Base-by-base conservation (phyloP, 176 grass and related monocot genomes). In the Carex pumila region DNA sequence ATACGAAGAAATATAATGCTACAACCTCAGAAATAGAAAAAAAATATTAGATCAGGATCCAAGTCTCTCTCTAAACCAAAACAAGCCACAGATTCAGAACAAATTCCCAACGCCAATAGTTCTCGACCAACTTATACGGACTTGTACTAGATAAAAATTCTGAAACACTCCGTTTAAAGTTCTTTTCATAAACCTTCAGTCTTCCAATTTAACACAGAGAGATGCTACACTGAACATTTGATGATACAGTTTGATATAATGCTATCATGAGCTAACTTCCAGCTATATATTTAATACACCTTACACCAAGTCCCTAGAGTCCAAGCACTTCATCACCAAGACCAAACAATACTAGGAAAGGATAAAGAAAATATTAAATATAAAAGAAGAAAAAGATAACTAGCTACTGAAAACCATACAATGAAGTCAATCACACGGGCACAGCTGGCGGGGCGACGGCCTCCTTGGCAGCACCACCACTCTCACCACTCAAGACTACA, bases 401-500 rank as follows among this genome's bases (percentile, higher is more conserved):
- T 77, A 77, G 73, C 73, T 55, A 77, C 50, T 56, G 15, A 67
- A 83, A 45, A 63, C 19, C 80, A 36, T 83, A 66, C 7, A 82
- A 82, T 59, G 12, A 29, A 43, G 66, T 82, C 37, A 82, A 82
- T 82, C 39, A 82, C 61, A 82, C 61, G 0, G 80, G 45, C 80
- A 82, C 80, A 30, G 80, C 61, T 2, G 62, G 60, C 3, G 80
- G 56, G 39, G n/a, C 8, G 9, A 60, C 58, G n/a, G 22, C 71
- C 32, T 62, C 60, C 60, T 62, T 62, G 14, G 56, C 87, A 10
- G 89, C 86, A 43, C 91, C 85, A 45, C 88, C 94, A 22, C 85
- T 89, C 41, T 85, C 87, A 18, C 94, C 84, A 1, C 90, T 93
- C 56, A 98, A 87, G 76, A 98, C 92, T 6, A 92, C 84, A n/a